Conservation (phyloP, 352 stramenopile species). For the Thraustochytrium sp. region DNA sequence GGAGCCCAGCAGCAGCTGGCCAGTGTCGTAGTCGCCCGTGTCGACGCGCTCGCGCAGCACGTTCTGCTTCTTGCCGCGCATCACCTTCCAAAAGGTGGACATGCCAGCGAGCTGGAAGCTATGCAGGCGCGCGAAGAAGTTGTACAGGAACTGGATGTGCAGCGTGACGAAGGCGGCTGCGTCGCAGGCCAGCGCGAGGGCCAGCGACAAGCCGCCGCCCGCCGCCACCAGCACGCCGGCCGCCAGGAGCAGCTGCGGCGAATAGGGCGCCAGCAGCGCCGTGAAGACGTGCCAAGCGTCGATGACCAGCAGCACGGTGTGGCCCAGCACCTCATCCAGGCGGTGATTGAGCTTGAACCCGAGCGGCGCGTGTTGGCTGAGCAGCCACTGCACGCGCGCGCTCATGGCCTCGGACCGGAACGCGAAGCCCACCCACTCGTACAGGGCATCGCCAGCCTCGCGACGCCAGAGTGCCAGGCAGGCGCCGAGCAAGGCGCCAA, state of each 20-base stretch:
- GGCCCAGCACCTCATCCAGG: conserved; percentile 9
- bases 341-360: conserved; percentile 29
- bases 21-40: conserved; percentile 85
- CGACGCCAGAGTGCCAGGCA: background rate
- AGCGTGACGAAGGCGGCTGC: conserved; percentile 64
- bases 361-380: conserved; percentile 14
- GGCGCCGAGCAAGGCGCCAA: background rate
- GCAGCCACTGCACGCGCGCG: background rate
- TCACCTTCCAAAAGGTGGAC: conserved; percentile 79
- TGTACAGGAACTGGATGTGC: conserved; percentile 75
- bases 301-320: background rate
- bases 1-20: conserved; percentile 82
- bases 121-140: conserved; percentile 75
- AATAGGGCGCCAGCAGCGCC: background rate
- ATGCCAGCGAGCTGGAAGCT: conserved; percentile 65
- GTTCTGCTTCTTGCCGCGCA: conserved; percentile 89
- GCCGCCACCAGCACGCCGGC: conserved; percentile 43
- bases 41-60: conserved; percentile 82
- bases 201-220: conserved; percentile 62
- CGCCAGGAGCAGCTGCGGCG: conserved; percentile 45
- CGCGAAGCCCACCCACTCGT: background rate
- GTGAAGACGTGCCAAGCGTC: conserved; percentile 26
- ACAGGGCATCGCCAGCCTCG: background rate
- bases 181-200: conserved; percentile 67
- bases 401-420: background rate